Base-by-base conservation (phyloP, 176 grass and related monocot genomes). In the Canna indica region DNA sequence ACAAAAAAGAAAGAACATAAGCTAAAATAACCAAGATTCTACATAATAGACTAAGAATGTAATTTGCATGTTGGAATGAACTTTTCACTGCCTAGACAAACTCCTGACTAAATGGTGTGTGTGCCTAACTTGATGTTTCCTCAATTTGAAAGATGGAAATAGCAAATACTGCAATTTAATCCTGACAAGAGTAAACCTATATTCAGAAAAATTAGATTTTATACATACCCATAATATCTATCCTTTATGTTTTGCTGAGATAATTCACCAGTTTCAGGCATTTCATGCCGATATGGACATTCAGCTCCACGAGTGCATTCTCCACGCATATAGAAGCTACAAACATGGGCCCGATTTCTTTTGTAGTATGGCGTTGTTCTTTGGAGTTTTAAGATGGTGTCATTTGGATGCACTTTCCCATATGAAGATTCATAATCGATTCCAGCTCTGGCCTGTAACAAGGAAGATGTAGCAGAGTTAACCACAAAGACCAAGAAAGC, bases 161-260 rank as follows among this genome's bases (percentile, higher is more conserved):
- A 53, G 14, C 48, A 53, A 53, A 53, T 1, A 53, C 48, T 24
- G 17, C 18, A 22, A 53, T n/a, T 20, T 53, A 53, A 1, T 53
- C 17, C 48, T n/a, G 3, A 53, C 48, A 22, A 17, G 18, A 44
- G 41, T 11, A 44, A 44, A 44, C 41, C 41, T 44, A 44, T 44
- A 11, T 11, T 38, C 41, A 44, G 13, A 11, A 11, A 7, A 4
- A 54, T 22, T n/a, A 18, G n/a, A 7, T 54, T 24, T 31, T 13
- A 42, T 72, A 83, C 82, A 50, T 99, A 99, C 94, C 94, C 94
- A 30, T 99, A 99, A 78, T 99, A 99, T 36, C 94, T 90, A 82
- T 99, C 94, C 75, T 99, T 99, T 35, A 99, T 99, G 46, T 99
- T 99, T 79, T 99, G 94, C 73, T 99, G 89, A 76, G 94, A 90